phyloP scores from a whole-genome alignment of 2,329 filamentous ascomycete genomes.

The Incumbomyces lentus region DNA sequence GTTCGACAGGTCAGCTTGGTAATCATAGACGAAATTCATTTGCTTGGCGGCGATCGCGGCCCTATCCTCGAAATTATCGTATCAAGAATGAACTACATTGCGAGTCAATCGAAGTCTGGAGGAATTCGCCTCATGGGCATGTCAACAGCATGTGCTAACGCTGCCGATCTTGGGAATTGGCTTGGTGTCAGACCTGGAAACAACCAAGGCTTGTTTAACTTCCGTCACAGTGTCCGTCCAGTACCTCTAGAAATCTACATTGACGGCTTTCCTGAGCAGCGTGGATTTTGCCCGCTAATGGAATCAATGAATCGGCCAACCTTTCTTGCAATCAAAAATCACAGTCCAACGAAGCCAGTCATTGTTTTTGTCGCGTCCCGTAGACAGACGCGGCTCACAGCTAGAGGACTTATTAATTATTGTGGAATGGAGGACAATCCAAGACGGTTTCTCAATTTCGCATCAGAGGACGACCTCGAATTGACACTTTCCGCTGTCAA shows the following conservation, averaged over 20 bases:
- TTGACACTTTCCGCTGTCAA: slow-evolving; percentile 82
- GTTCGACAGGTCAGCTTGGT: slow-evolving; percentile 90
- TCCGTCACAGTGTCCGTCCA: slow-evolving; percentile 89
- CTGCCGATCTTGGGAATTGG: slow-evolving; percentile 89
- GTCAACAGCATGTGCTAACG: slow-evolving; percentile 97
- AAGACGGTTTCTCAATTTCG: slow-evolving; percentile 79
- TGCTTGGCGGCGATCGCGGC: slow-evolving; percentile 90
- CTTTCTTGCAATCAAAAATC: slow-evolving; percentile 89
- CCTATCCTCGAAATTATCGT: slow-evolving; percentile 98
- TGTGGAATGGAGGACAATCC: slow-evolving; percentile 99
- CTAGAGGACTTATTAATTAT: slow-evolving; percentile 91
- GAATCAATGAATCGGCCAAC: slow-evolving; percentile 98
- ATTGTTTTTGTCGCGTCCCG: slow-evolving; percentile 97
- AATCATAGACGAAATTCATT: slow-evolving; percentile 96
- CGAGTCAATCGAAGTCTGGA: slow-evolving; percentile 83
- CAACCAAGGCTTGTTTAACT: slow-evolving; percentile 65
- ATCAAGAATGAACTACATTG: slow-evolving; percentile 93
- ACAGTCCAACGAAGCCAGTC: slow-evolving; percentile 91
- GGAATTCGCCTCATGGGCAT: slow-evolving; percentile 89
- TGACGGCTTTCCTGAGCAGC: slow-evolving; percentile 88
- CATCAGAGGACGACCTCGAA: slow-evolving; percentile 79
- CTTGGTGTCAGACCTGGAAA: slow-evolving; percentile 81
- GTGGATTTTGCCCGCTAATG: slow-evolving; percentile 95
- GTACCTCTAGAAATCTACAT: slow-evolving; percentile 95
- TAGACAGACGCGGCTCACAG: slow-evolving; percentile 85